Conservation (phyloP, 805 yeast genomes). For the Monosporozyma aerobia region DNA sequence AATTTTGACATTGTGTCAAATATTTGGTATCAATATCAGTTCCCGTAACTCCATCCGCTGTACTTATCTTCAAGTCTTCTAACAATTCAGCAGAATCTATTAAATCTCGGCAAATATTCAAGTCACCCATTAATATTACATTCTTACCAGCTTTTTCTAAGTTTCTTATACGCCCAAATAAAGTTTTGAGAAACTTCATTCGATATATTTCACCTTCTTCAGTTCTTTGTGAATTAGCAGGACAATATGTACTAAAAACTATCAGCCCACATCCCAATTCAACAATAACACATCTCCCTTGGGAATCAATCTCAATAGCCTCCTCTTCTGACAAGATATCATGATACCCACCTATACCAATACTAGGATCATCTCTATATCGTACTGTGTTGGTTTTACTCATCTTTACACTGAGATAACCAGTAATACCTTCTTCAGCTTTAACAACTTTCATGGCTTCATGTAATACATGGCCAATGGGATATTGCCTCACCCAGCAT, state of each 20-base stretch:
- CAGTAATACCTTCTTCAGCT: constrained; percentile 92
- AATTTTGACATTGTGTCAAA: constrained; percentile 28
- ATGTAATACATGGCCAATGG: constrained; percentile 33
- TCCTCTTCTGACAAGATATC: constrained; percentile 31
- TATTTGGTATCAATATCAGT: constrained; percentile 25
- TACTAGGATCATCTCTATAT: constrained; percentile 15
- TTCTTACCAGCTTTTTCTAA: constrained; percentile 50
- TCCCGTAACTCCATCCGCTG: constrained; percentile 35
- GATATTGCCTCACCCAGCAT: constrained; percentile 54
- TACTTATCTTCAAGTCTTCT: constrained; percentile 9
- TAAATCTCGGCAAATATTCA: constrained; percentile 71
- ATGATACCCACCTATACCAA: constrained; percentile 68
- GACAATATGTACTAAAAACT: constrained; percentile 69
- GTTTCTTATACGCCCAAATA: constrained; percentile 54
- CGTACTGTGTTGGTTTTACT: not conserved
- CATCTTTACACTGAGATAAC: constrained; percentile 32
- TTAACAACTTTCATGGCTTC: constrained; percentile 44
- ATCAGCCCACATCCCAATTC: constrained; percentile 61
- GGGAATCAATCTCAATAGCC: constrained; percentile 50
- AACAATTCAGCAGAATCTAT: constrained; percentile 75
- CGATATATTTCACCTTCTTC: constrained; percentile 57
- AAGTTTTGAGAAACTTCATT: constrained; percentile 43
- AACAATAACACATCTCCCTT: constrained; percentile 72
- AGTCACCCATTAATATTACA: constrained; percentile 80
- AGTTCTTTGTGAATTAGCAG: constrained; percentile 74